A percentile compares a stretch with the other conserved stretches of the same genome.
phyloP scores from a whole-genome alignment of 2,329 filamentous ascomycete species.

The Aspergillus fumigatus region DNA sequence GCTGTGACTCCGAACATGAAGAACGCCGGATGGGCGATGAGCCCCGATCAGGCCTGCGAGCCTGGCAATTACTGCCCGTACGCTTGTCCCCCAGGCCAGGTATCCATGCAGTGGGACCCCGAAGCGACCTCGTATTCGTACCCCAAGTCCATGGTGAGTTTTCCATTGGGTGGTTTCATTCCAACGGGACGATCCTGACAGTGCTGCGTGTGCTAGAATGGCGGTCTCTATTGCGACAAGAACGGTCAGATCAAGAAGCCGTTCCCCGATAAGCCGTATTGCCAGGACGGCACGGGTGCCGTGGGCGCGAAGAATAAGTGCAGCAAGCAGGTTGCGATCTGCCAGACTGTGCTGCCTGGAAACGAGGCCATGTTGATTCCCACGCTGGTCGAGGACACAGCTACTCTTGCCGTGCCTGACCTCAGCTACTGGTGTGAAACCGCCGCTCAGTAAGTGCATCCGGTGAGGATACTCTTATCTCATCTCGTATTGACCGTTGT shows the following conservation, averaged over 20 bases:
- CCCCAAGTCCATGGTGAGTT: slow-evolving; percentile 66
- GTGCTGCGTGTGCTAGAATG: slow-evolving; percentile 50
- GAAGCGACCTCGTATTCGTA: slow-evolving; percentile 62
- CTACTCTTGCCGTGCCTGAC: slow-evolving; percentile 66
- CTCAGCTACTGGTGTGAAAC: slow-evolving; percentile 67
- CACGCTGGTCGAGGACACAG: slow-evolving; percentile 56
- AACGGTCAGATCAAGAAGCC: slow-evolving; percentile 64
- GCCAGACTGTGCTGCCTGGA: slow-evolving; percentile 73
- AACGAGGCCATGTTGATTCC: slow-evolving; percentile 81
- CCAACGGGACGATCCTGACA: background rate
- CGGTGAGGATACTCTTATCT: background rate
- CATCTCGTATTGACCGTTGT: slow-evolving; percentile 12
- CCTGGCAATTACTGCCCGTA: slow-evolving; percentile 69
- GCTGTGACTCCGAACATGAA: slow-evolving; percentile 57
- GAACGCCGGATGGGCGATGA: slow-evolving; percentile 78
- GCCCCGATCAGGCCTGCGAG: slow-evolving; percentile 65
- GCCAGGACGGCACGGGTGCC: slow-evolving; percentile 62
- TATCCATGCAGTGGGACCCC: slow-evolving; percentile 76
- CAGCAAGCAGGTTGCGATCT: slow-evolving; percentile 62
- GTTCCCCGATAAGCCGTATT: slow-evolving; percentile 64
- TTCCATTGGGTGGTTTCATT: background rate
- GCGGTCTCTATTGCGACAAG: slow-evolving; percentile 67
- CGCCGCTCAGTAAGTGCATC: slow-evolving; percentile 62
- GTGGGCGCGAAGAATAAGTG: slow-evolving; percentile 65
- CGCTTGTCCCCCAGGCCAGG: slow-evolving; percentile 69